phyloP scores from a whole-genome alignment of 1,284 basidiomycete species.

The Moniliella sp. region DNA sequence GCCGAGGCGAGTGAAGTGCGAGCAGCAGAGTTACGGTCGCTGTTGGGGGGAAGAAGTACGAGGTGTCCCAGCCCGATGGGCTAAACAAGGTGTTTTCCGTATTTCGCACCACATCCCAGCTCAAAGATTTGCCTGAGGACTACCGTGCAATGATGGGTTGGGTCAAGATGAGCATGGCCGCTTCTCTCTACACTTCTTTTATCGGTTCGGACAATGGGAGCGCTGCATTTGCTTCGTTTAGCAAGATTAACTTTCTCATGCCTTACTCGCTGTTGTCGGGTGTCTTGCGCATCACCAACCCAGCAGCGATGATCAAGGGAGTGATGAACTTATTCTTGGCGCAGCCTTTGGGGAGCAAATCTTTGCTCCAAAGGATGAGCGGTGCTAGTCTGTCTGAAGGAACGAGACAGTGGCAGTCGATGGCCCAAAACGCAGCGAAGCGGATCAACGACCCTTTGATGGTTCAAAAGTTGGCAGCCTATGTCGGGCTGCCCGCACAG shows the following conservation, averaged over 20 bases:
- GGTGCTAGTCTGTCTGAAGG: slow-evolving; percentile 74
- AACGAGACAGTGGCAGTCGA: slow-evolving; percentile 56
- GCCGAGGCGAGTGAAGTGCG: slow-evolving; percentile 62
- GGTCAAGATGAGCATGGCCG: slow-evolving; percentile 63
- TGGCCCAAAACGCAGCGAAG: slow-evolving; percentile 61
- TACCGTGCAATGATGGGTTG: slow-evolving; percentile 80
- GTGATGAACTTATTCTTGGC: slow-evolving; percentile 89
- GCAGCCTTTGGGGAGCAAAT: slow-evolving; percentile 78
- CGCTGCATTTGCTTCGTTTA: slow-evolving; percentile 63
- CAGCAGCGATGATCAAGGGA: slow-evolving; percentile 80
- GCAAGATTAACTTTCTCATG: slow-evolving; percentile 84
- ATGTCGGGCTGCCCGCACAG: slow-evolving; percentile 63
- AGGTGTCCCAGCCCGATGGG: slow-evolving; percentile 53
- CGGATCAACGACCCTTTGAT: slow-evolving; percentile 71
- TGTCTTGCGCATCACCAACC: slow-evolving; percentile 77
- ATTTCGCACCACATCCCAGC: slow-evolving; percentile 58
- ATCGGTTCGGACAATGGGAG: slow-evolving; percentile 76
- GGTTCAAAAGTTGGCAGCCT: slow-evolving; percentile 67
- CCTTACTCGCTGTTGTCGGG: slow-evolving; percentile 89
- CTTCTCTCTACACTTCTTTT: slow-evolving; percentile 82
- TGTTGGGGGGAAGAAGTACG: slow-evolving; percentile 68
- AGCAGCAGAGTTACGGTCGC: slow-evolving; percentile 64
- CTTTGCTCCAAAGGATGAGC: slow-evolving; percentile 64
- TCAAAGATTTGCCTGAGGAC: slow-evolving; percentile 57
- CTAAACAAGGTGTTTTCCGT: slow-evolving; percentile 64